Conservation (phyloP, 371 early-diverging fungal genomes). For the Saksenaea oblongispora region DNA sequence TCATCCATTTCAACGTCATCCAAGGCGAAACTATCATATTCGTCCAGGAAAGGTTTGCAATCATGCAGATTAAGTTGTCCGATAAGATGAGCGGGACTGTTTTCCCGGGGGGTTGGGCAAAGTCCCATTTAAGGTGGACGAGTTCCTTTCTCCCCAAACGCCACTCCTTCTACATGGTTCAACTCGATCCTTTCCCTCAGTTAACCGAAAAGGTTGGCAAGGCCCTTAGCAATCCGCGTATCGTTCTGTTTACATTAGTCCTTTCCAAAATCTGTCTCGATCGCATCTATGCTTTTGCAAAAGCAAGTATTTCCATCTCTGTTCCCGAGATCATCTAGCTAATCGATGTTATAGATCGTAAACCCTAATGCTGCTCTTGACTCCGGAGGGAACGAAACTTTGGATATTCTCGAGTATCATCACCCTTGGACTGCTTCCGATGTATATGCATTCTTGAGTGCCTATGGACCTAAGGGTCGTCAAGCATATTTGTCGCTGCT, state of each 20-base stretch:
- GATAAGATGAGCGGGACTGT: too few relatives aligned
- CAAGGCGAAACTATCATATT: too few relatives aligned
- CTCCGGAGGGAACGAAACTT: constrained; percentile 27
- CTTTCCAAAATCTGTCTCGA: constrained; percentile 47
- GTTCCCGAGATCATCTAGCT: background rate
- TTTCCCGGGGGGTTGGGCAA: too few relatives aligned
- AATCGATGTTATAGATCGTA: constrained; percentile 26
- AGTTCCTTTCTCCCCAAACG: background rate
- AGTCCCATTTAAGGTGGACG: too few relatives aligned
- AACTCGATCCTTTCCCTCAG: constrained; percentile 44
- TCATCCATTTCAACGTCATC: too few relatives aligned
- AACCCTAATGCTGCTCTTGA: constrained; percentile 40
- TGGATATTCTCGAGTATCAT: constrained; percentile 50
- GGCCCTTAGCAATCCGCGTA: constrained; percentile 39
- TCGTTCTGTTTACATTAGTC: constrained; percentile 35
- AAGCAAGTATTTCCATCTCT: constrained; percentile 22
- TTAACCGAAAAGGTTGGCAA: constrained; percentile 24
- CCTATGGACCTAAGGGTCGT: constrained; percentile 45
- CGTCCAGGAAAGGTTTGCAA: too few relatives aligned
- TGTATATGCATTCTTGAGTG: constrained; percentile 28
- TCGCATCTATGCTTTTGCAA: constrained; percentile 42
- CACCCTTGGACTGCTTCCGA: constrained; percentile 32
- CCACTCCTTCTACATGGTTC: constrained; percentile 19
- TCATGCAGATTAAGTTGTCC: too few relatives aligned
- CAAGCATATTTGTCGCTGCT: constrained; percentile 39